These are phyloP conservation scores for Entomortierella beljakovae DNA, from an alignment of 192 early-diverging fungal genomes.

Conservation along the genomic window DNA sequence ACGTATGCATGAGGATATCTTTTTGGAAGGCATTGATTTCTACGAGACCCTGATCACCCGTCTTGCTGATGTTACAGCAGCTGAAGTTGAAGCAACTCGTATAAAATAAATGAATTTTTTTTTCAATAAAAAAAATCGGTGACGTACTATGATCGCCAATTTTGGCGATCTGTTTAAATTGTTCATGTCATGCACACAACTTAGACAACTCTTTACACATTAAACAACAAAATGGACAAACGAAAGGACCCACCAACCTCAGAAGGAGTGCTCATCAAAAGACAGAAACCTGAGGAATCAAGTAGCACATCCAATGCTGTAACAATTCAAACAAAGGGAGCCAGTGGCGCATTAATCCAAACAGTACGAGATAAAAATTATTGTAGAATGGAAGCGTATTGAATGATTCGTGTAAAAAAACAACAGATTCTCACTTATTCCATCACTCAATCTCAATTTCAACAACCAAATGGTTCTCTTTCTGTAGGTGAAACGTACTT, in stretches of 20 bases:
- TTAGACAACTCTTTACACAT: not conserved
- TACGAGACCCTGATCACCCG: slow-evolving; percentile 73
- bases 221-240: slow-evolving; percentile 51
- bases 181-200: not conserved
- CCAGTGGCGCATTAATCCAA: slow-evolving; percentile 50
- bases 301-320: slow-evolving; percentile 33
- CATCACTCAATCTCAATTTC: too few species aligned
- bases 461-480: too few species aligned
- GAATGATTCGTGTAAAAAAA: not conserved
- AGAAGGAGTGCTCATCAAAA: slow-evolving; percentile 45
- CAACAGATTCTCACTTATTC: slow-evolving; percentile 12
- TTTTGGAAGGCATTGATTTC: slow-evolving; percentile 80
- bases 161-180: not conserved
- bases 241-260: slow-evolving; percentile 54
- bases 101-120: slow-evolving; percentile 28
- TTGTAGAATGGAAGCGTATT: too few species aligned
- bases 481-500: slow-evolving; percentile 37
- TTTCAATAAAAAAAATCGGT: not conserved
- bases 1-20: slow-evolving; percentile 79
- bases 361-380: slow-evolving; percentile 24
- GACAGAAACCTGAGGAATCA: slow-evolving; percentile 49
- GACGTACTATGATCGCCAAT: not conserved
- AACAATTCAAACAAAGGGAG: slow-evolving; percentile 41
- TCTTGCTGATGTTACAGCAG: slow-evolving; percentile 60
- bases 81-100: slow-evolving; percentile 37